phyloP scores from a whole-genome alignment of 495 filamentous ascomycete genomes.

The Penicillium turbatum region DNA sequence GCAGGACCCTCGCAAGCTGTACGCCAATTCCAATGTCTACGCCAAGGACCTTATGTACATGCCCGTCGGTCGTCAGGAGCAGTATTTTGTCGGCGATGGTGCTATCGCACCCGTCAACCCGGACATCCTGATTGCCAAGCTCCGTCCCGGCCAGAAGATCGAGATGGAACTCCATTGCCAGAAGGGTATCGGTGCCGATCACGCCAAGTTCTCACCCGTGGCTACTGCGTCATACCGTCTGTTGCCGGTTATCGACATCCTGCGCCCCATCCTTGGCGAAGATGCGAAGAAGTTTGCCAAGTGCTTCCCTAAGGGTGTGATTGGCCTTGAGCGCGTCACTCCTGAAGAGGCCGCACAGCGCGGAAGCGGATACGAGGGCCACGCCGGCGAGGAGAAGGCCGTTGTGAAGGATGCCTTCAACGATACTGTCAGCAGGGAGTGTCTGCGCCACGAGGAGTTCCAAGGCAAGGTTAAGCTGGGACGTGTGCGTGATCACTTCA shows the following conservation, averaged over 20 bases:
- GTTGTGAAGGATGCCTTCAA: slow-evolving; percentile 77
- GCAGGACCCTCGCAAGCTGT: slow-evolving; percentile 75
- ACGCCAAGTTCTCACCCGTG: slow-evolving; percentile 97
- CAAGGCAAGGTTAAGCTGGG: slow-evolving; percentile 92
- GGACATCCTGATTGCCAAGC: slow-evolving; percentile 89
- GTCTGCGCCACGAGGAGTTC: slow-evolving; percentile 88
- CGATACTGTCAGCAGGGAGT: slow-evolving; percentile 93
- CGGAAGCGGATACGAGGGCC: slow-evolving; percentile 66
- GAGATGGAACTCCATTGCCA: slow-evolving; percentile 79
- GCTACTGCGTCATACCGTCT: slow-evolving; percentile 91
- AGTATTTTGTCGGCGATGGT: slow-evolving; percentile 62
- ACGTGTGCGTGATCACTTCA: slow-evolving; percentile 88
- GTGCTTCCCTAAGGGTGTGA: slow-evolving; percentile 90
- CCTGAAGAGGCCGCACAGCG: slow-evolving; percentile 56
- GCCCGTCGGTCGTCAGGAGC: slow-evolving; percentile 66
- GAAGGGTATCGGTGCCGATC: slow-evolving; percentile 91
- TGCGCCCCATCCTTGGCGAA: slow-evolving; percentile 71
- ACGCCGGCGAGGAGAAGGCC: slow-evolving; percentile 71
- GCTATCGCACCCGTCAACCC: slow-evolving; percentile 75
- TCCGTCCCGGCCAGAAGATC: slow-evolving; percentile 86
- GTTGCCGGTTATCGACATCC: slow-evolving; percentile 79
- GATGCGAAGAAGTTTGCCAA: slow-evolving; percentile 85
- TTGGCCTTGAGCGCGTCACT: slow-evolving; percentile 70
- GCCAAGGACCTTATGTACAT: slow-evolving; percentile 73
- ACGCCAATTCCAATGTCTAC: slow-evolving; percentile 82